Conservation (phyloP, 176 grass and related monocot genomes). For the Aegilops sharonensis region DNA sequence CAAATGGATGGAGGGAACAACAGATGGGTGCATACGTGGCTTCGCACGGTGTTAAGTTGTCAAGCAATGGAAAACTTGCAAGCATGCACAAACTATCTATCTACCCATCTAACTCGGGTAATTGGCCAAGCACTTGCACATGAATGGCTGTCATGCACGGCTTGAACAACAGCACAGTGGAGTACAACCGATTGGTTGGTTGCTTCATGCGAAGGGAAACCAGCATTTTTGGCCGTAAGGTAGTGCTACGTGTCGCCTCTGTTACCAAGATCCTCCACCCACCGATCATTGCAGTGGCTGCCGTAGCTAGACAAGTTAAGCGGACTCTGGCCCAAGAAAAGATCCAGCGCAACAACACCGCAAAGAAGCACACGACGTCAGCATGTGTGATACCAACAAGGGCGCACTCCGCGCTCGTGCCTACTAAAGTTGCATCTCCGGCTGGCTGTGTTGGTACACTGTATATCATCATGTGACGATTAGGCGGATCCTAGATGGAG, state of each 20-base stretch:
- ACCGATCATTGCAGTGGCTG: constrained; percentile 5
- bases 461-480: neutral
- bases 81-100: constrained; percentile 2
- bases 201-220: neutral
- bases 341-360: neutral
- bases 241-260: neutral
- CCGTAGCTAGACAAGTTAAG: neutral
- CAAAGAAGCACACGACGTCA: neutral
- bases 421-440: neutral
- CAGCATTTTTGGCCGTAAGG: neutral
- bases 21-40: neutral
- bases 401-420: neutral
- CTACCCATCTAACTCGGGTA: neutral
- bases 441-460: neutral
- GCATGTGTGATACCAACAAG: neutral
- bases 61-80: constrained; percentile 25
- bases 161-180: neutral
- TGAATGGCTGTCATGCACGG: neutral
- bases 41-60: neutral
- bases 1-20: neutral
- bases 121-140: neutral
- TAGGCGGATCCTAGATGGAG: neutral
- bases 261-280: neutral
- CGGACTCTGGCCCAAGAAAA: neutral
- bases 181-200: neutral